phyloP scores from a whole-genome alignment of 441 rosid species.

The Euphorbia celastroides region DNA sequence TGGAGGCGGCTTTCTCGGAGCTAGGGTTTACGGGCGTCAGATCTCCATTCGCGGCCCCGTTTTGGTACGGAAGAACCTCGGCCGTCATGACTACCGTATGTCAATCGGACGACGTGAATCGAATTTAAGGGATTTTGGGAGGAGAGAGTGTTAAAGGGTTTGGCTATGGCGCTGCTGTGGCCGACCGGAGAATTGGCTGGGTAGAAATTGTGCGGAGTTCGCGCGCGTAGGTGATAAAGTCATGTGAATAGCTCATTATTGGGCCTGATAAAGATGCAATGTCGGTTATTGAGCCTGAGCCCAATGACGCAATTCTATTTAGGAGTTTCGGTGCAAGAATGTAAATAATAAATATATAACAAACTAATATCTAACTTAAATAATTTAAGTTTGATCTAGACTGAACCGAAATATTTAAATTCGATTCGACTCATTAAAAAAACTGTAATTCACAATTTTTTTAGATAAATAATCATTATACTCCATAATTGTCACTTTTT shows the following conservation, averaged over 20 bases:
- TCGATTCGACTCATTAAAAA: too few relatives aligned
- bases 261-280: background rate
- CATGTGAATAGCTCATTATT: background rate
- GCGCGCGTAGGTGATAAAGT: background rate
- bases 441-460: too few relatives aligned
- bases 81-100: constrained; percentile 36
- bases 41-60: constrained; percentile 54
- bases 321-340: too few relatives aligned
- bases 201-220: background rate
- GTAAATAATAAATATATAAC: too few relatives aligned
- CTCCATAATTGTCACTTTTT: too few relatives aligned
- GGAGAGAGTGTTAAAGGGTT: background rate
- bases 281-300: background rate
- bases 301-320: too few relatives aligned
- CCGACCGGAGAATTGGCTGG: background rate
- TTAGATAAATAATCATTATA: too few relatives aligned
- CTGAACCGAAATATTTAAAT: too few relatives aligned
- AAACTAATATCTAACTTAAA: too few relatives aligned
- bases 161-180: constrained; percentile 1
- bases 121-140: background rate
- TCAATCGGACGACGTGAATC: background rate
- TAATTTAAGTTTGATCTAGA: too few relatives aligned
- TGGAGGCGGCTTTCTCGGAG: constrained; percentile 25
- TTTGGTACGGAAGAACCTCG: constrained; percentile 37
- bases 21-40: constrained; percentile 26